Base-by-base conservation (phyloP, 148 eudicot genomes). In the Drosera capensis region DNA sequence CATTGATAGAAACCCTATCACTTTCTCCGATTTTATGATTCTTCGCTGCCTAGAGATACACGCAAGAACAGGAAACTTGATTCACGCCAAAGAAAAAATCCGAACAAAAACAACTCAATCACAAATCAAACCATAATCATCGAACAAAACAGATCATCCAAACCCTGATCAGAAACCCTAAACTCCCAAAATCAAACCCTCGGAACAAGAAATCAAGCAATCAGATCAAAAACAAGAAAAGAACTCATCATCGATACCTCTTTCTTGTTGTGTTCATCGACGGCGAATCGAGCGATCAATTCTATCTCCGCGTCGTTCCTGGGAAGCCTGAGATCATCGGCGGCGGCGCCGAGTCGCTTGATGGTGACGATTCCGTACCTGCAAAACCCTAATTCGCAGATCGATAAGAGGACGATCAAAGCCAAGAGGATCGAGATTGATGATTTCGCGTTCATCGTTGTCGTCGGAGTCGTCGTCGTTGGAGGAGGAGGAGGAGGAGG, bases 191-290 rank as follows among this genome's bases (percentile, higher is more conserved):
- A n/a, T n/a, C n/a, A n/a, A n/a, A n/a, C n/a, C n/a, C n/a, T n/a
- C n/a, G n/a, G n/a, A n/a, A n/a, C n/a, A n/a, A n/a, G n/a, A n/a
- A n/a, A n/a, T n/a, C n/a, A n/a, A n/a, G n/a, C n/a, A n/a, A n/a
- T n/a, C n/a, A n/a, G n/a, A n/a, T n/a, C n/a, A 30, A 43, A 7
- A 44, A 16, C 3, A 30, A 7, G 31, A 1, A 14, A n/a, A 14
- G 13, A 11, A 14, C 7, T 1, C 18, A 23, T 18, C 21, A 54
- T 20, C 17, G 25, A 29, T 15, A 60, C 71, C 67, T 55, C 26
- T 48, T 59, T 67, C 35, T 50, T 66, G 58, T 67, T 67, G 52
- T 67, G 56, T 37, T 67, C 52, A n/a, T 67, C 63, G 30, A 67
- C 58, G 44, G 65, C 68, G 45, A 63, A 68, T 18, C 55, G 41